Percentiles rank a stretch among this genome's conserved stretches.
These are phyloP conservation scores for Infundibulicybe gibba DNA, from an alignment of 768 basidiomycete species.

Conservation along the genomic window DNA sequence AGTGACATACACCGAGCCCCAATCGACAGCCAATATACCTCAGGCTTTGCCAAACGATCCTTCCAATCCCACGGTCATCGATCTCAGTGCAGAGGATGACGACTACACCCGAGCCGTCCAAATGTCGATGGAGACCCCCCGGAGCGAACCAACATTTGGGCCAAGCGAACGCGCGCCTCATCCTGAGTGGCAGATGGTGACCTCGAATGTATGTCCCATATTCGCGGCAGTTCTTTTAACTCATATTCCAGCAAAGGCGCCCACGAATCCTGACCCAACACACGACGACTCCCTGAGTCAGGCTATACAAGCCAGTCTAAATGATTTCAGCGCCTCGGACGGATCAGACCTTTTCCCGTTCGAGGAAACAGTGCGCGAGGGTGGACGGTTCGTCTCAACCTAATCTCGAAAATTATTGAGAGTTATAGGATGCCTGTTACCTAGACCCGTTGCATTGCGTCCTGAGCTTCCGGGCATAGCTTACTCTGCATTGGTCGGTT, in stretches of 20 bases:
- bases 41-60: slow-evolving; percentile 1
- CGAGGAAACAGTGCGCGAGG: slow-evolving; percentile 51
- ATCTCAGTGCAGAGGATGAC: slow-evolving; percentile 61
- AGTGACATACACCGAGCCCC: slow-evolving; percentile 10
- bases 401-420: not conserved
- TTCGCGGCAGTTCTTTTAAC: not conserved
- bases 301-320: slow-evolving; percentile 70
- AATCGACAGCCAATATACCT: slow-evolving; percentile 4
- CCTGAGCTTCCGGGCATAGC: slow-evolving; percentile 45
- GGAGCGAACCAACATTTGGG: slow-evolving; percentile 42
- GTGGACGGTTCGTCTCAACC: slow-evolving; percentile 45
- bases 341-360: slow-evolving; percentile 47
- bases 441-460: slow-evolving; percentile 70
- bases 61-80: slow-evolving; percentile 40
- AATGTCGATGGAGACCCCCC: slow-evolving; percentile 45
- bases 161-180: slow-evolving; percentile 61
- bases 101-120: slow-evolving; percentile 47
- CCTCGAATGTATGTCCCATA: slow-evolving; percentile 49
- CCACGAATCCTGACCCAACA: slow-evolving; percentile 27
- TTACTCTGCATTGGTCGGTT: slow-evolving; percentile 56
- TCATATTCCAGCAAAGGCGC: slow-evolving; percentile 21
- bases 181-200: slow-evolving; percentile 68
- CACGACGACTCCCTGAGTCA: slow-evolving; percentile 65
- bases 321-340: slow-evolving; percentile 44
- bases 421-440: not conserved